Percentiles rank a stretch among this genome's conserved stretches.
phyloP scores from a whole-genome alignment of 2,329 filamentous ascomycete species.

The Diaporthe sp. region DNA sequence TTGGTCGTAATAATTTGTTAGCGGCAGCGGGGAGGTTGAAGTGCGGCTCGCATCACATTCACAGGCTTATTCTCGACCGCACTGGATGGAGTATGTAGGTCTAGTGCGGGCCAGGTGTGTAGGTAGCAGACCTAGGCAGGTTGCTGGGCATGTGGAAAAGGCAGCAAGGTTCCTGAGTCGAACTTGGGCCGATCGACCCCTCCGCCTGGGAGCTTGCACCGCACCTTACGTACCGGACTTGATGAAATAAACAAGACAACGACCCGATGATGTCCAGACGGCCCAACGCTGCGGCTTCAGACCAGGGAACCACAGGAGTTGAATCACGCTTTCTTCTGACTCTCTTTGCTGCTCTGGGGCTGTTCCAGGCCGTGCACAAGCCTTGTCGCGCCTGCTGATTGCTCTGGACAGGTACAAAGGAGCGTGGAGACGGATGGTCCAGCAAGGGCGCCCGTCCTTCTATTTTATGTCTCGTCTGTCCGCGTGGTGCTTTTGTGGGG shows the following conservation, averaged over 20 bases:
- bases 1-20: slow-evolving; percentile 41
- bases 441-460: slow-evolving; percentile 16
- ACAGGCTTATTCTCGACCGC: slow-evolving; percentile 32
- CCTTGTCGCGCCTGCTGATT: slow-evolving; percentile 35
- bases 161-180: slow-evolving; percentile 39
- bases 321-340: not conserved
- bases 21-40: slow-evolving; percentile 39
- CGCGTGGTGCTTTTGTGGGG: not conserved
- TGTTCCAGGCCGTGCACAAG: slow-evolving; percentile 31
- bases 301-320: not conserved
- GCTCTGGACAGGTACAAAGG: slow-evolving; percentile 36
- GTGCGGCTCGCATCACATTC: slow-evolving; percentile 38
- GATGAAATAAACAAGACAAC: slow-evolving; percentile 27
- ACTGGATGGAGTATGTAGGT: slow-evolving; percentile 6
- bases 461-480: slow-evolving; percentile 15
- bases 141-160: slow-evolving; percentile 22
- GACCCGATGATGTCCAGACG: slow-evolving; percentile 9
- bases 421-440: slow-evolving; percentile 33
- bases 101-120: not conserved
- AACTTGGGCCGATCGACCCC: slow-evolving; percentile 38
- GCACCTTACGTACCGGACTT: slow-evolving; percentile 25
- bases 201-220: slow-evolving; percentile 31
- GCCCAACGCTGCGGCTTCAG: slow-evolving; percentile 6
- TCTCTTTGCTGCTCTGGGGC: not conserved
- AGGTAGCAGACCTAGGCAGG: not conserved